Evolutionary conservation across 495 filamentous ascomycete species (phyloP).

Genomic region (Aspergillus sparsus): DNA sequence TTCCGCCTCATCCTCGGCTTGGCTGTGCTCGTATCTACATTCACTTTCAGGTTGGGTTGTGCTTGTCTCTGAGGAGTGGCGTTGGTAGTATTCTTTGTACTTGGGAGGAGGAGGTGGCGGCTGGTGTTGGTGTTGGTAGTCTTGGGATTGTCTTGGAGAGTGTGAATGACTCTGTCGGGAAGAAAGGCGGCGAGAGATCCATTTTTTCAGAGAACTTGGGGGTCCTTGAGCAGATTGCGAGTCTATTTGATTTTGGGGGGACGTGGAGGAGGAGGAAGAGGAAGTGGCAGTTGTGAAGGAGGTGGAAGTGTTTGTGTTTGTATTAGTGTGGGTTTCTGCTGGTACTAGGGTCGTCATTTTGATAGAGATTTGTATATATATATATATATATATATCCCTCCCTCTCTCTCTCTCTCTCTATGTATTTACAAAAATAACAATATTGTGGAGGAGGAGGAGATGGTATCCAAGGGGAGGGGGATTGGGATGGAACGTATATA

Average conservation of each 20-base stretch:
- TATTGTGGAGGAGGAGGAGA: too few species aligned
- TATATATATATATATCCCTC: not conserved
- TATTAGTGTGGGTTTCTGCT: not conserved
- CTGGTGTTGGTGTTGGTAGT: not conserved
- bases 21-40: not conserved
- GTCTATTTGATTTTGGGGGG: not conserved
- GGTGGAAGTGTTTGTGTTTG: constrained; percentile 9
- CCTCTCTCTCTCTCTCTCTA: too few species aligned
- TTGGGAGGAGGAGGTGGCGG: not conserved
- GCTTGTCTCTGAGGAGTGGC: not conserved
- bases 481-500: not conserved
- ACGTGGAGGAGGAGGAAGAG: not conserved
- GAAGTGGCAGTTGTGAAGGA: constrained; percentile 7
- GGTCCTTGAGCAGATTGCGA: not conserved
- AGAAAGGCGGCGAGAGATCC: constrained; percentile 4
- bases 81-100: not conserved
- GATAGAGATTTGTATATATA: not conserved
- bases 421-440: too few species aligned
- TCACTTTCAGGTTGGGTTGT: not conserved
- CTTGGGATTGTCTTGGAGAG: not conserved
- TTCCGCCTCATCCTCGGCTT: constrained; percentile 3
- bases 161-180: not conserved
- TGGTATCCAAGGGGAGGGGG: not conserved
- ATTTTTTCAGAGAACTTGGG: not conserved
- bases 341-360: not conserved